These are phyloP conservation scores for Stephania cephalantha DNA, from an alignment of 164 flowering plant species.

Conservation along the genomic window DNA sequence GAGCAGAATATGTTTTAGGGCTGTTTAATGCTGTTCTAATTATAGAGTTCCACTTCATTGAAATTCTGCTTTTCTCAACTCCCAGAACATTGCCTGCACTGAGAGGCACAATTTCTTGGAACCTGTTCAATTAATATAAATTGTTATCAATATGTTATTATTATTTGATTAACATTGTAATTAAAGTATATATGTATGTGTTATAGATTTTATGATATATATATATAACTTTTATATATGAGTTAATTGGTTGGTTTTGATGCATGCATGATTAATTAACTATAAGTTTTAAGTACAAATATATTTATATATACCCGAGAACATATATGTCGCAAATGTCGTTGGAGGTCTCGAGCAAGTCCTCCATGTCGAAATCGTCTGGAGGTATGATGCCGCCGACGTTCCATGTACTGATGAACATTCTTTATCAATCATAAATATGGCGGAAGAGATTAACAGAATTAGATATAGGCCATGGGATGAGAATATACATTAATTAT, in stretches of 20 bases:
- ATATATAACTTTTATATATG: not conserved
- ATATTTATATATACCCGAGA: constrained; percentile 30
- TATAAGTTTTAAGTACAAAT: no score
- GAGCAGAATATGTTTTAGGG: constrained; percentile 9
- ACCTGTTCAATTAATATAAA: constrained; percentile 28
- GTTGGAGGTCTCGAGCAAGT: constrained; percentile 7
- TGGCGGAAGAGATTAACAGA: not conserved
- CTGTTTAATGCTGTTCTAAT: constrained; percentile 54
- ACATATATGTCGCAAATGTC: constrained; percentile 25
- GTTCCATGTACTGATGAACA: constrained; percentile 56
- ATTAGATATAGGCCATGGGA: not conserved
- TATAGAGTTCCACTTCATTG: constrained; percentile 58
- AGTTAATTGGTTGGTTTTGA: not conserved
- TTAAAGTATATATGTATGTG: not conserved
- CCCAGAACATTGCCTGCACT: constrained; percentile 54
- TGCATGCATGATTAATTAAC: not conserved
- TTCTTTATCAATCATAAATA: constrained; percentile 18
- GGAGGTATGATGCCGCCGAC: constrained; percentile 16
- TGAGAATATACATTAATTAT: not conserved
- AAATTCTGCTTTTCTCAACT: constrained; percentile 36
- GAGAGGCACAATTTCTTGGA: constrained; percentile 75
- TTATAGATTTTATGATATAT: no score
- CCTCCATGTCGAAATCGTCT: constrained; percentile 16
- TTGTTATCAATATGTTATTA: no score
- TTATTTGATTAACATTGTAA: not conserved